Conservation (phyloP, 1,139 yeast species). For the Blastobotrys elegans region DNA sequence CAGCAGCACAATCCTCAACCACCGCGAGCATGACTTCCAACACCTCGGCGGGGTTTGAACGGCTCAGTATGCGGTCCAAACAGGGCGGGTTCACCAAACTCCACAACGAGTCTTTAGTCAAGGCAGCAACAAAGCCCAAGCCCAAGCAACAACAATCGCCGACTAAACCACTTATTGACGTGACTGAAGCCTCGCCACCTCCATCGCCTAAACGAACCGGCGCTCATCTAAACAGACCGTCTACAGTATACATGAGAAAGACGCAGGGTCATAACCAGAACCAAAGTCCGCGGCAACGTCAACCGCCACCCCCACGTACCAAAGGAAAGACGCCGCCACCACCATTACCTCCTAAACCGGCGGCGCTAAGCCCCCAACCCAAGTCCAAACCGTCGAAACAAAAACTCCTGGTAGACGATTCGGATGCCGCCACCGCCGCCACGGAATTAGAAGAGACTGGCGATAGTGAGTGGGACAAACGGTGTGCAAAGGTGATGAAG, state of each 20-base stretch:
- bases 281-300: not conserved
- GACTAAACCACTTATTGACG: not conserved
- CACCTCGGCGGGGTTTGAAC: constrained; percentile 14
- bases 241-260: constrained; percentile 5
- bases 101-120: constrained; percentile 4
- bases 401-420: constrained; percentile 1
- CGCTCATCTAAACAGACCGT: not conserved
- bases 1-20: not conserved
- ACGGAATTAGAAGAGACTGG: constrained; percentile 2
- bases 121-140: not conserved
- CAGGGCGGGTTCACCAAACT: constrained; percentile 17
- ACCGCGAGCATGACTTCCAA: not conserved
- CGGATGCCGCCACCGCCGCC: no score
- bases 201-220: constrained; percentile 5
- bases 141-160: not conserved
- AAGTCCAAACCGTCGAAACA: not conserved
- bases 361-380: constrained; percentile 1
- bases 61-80: constrained; percentile 17
- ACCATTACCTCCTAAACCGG: constrained; percentile 4
- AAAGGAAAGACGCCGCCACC: not conserved
- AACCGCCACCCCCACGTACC: constrained; percentile 3
- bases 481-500: constrained; percentile 29
- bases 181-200: constrained; percentile 7
- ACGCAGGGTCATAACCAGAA: not conserved
- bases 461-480: constrained; percentile 27